Percentiles rank a stretch among this genome's conserved stretches.
Evolutionary conservation across 805 yeast genomes (phyloP).

Genomic region (Huiozyma sinensis): DNA sequence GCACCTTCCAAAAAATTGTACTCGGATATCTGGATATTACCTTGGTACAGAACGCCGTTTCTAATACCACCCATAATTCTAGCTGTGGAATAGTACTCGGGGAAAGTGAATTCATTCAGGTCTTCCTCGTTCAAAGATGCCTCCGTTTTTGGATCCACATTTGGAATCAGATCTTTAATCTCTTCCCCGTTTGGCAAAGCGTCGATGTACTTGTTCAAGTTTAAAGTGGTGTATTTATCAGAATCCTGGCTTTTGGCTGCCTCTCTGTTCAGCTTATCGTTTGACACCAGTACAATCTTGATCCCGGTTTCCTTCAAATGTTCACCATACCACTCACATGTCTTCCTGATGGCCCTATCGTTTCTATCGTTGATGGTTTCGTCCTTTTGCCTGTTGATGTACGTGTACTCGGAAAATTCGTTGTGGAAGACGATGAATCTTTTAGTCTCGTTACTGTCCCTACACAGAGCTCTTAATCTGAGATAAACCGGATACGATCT

Average conservation of each 20-base stretch:
- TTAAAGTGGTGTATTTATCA: conserved; percentile 44
- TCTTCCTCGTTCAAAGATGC: conserved; percentile 15
- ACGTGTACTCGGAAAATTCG: conserved; percentile 72
- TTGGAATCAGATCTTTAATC: conserved; percentile 69
- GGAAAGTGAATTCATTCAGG: conserved; percentile 48
- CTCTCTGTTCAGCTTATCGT: conserved; percentile 57
- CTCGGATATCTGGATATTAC: conserved; percentile 66
- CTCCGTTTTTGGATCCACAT: conserved; percentile 29
- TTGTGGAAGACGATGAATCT: conserved; percentile 87
- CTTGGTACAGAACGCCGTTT: conserved; percentile 81
- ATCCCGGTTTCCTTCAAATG: conserved; percentile 46
- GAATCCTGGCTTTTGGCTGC: conserved; percentile 33
- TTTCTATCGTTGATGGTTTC: conserved; percentile 84
- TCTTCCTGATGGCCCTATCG: conserved; percentile 77
- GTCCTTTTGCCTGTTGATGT: conserved; percentile 43
- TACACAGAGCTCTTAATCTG: conserved; percentile 66
- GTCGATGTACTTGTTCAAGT: conserved; percentile 61
- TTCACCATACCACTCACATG: conserved; percentile 56
- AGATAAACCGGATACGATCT: conserved; percentile 80
- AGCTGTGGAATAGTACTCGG: conserved; percentile 70
- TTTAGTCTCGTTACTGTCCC: conserved; percentile 46
- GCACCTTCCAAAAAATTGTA: conserved; percentile 86
- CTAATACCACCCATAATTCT: conserved; percentile 85
- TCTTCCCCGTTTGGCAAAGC: conserved; percentile 61
- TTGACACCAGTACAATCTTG: conserved; percentile 52